These are phyloP conservation scores for Kazachstania sp. DNA, from an alignment of 1,139 yeast species.

Conservation along the genomic window DNA sequence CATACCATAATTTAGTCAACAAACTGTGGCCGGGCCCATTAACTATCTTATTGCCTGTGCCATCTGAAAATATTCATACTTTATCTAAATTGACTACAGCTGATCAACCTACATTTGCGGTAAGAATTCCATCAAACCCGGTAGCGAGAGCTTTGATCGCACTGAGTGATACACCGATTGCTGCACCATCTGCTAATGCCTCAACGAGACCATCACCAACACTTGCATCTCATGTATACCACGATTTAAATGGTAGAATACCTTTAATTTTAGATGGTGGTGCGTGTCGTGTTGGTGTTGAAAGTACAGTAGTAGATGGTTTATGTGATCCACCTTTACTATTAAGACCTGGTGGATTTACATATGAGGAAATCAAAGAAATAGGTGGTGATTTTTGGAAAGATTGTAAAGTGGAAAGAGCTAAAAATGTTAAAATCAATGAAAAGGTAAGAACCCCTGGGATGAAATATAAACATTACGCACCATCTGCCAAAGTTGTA, in stretches of 20 bases:
- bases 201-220: constrained; percentile 95
- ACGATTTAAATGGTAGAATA: constrained; percentile 71
- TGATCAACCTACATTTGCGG: constrained; percentile 82
- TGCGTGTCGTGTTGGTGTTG: constrained; percentile 80
- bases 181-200: constrained; percentile 97
- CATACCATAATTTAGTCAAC: constrained; percentile 53
- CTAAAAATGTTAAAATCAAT: constrained; percentile 50
- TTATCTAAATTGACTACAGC: constrained; percentile 76
- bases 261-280: constrained; percentile 91
- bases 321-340: constrained; percentile 75
- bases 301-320: constrained; percentile 91
- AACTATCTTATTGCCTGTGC: constrained; percentile 72
- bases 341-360: constrained; percentile 88
- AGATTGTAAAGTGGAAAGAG: constrained; percentile 49
- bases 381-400: constrained; percentile 64
- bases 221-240: constrained; percentile 70
- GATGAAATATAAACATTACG: constrained; percentile 93
- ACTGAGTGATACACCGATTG: constrained; percentile 78
- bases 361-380: constrained; percentile 59
- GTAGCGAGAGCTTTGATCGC: constrained; percentile 87
- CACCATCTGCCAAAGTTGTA: constrained; percentile 79
- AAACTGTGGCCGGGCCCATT: constrained; percentile 95
- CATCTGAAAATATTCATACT: constrained; percentile 34
- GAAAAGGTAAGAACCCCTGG: constrained; percentile 92
- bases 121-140: constrained; percentile 77